phyloP scores from a whole-genome alignment of 2,329 filamentous ascomycete species.

The Xylaria hypoxylon region DNA sequence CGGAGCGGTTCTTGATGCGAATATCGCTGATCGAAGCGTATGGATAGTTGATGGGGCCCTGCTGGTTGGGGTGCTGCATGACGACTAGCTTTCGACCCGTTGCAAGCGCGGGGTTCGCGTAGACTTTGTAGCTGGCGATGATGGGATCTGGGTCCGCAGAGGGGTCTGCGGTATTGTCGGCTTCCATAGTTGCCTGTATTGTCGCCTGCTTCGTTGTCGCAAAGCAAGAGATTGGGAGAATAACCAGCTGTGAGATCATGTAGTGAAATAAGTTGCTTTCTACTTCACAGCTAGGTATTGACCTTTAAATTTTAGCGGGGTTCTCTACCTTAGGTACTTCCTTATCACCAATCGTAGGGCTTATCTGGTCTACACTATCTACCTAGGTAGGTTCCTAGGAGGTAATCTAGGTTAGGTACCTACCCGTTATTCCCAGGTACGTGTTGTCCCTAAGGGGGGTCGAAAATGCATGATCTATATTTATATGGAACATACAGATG shows the following conservation, averaged over 20 bases:
- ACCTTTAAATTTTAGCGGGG: conserved; percentile 24
- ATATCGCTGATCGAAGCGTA: conserved; percentile 78
- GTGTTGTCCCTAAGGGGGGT: not conserved
- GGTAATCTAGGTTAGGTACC: too few relatives aligned
- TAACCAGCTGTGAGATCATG: not conserved
- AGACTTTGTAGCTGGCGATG: conserved; percentile 82
- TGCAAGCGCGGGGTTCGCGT: conserved; percentile 79
- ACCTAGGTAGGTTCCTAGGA: not conserved
- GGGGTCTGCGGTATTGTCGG: conserved; percentile 29
- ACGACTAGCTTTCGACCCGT: conserved; percentile 76
- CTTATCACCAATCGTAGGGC: conserved; percentile 28
- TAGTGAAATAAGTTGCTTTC: not conserved
- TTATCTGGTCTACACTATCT: conserved; percentile 16
- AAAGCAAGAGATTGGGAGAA: not conserved
- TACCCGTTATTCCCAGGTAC: too few relatives aligned
- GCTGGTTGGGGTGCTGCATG: conserved; percentile 87
- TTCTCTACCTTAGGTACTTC: not conserved
- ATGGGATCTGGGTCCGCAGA: conserved; percentile 71
- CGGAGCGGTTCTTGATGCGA: conserved; percentile 83
- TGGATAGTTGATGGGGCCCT: conserved; percentile 61
- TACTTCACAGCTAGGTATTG: not conserved
- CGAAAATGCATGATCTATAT: too few relatives aligned
- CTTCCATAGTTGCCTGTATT: conserved; percentile 30
- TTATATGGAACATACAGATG: too few relatives aligned
- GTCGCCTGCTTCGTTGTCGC: not conserved